phyloP scores from a whole-genome alignment of 1,284 basidiomycete genomes.

The Cryptococcus jaspeensis region DNA sequence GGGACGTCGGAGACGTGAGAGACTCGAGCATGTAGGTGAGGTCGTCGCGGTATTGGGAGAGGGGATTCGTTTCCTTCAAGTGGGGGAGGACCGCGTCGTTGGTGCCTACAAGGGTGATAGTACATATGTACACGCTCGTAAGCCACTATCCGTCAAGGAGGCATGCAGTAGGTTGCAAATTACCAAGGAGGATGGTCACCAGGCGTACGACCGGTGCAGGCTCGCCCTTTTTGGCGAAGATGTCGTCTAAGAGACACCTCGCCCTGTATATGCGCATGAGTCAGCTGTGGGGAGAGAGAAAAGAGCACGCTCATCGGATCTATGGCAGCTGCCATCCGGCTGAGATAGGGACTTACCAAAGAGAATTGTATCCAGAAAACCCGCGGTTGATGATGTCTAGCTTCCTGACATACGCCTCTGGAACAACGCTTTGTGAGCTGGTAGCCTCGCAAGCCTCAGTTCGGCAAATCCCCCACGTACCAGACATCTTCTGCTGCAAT shows the following conservation, averaged over 20 bases:
- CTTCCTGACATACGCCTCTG: constrained; percentile 32
- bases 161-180: constrained; percentile 5
- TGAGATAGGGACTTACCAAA: no score
- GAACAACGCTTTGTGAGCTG: no score
- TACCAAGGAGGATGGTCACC: constrained; percentile 44
- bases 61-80: background rate
- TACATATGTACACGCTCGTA: no score
- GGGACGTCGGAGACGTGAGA: background rate
- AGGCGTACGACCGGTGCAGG: constrained; percentile 25
- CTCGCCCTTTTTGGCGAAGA: constrained; percentile 36
- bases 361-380: constrained; percentile 29
- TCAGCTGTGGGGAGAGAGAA: no score
- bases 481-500: no score
- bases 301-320: no score
- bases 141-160: no score
- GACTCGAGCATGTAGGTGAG: background rate
- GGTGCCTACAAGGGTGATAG: constrained; percentile 1
- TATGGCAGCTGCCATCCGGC: no score
- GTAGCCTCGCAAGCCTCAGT: no score
- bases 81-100: constrained; percentile 1
- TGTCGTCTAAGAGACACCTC: constrained; percentile 26
- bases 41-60: background rate
- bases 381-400: constrained; percentile 41
- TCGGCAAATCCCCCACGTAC: no score
- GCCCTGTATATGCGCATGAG: constrained; percentile 12